Evolutionary conservation across 768 basidiomycete genomes (phyloP).

Genomic region (Brasilioporus rufonigricans): DNA sequence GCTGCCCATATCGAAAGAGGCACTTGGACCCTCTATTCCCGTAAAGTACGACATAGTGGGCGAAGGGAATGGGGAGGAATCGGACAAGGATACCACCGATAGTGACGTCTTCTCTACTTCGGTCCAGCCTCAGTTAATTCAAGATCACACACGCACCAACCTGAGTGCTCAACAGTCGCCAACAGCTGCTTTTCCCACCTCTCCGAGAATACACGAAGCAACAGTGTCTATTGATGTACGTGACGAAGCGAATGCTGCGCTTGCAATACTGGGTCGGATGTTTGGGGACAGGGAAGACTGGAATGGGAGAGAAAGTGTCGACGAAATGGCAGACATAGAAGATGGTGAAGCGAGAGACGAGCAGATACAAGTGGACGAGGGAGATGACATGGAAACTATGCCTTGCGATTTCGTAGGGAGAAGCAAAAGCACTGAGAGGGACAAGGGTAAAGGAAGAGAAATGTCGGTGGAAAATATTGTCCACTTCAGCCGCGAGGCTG

Average conservation of each 20-base stretch:
- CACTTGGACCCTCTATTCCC: background rate
- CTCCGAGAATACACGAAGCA: background rate
- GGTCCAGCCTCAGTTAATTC: background rate
- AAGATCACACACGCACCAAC: background rate
- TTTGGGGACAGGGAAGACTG: constrained; percentile 57
- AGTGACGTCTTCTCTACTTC: background rate
- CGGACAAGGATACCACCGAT: background rate
- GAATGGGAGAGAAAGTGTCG: constrained; percentile 57
- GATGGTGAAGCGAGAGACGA: constrained; percentile 11
- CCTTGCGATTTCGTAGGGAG: background rate
- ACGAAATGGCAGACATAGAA: constrained; percentile 46
- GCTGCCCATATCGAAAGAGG: background rate
- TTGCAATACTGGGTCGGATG: constrained; percentile 45
- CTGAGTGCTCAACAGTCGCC: background rate
- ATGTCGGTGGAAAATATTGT: constrained; percentile 8
- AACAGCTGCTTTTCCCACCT: background rate
- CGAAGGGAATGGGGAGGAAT: background rate
- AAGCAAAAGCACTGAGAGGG: background rate
- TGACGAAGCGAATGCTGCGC: constrained; percentile 15
- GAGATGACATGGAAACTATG: constrained; percentile 23
- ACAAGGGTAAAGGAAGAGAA: constrained; percentile 26
- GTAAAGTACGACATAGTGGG: background rate
- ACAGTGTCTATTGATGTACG: constrained; percentile 1
- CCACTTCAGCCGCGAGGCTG: background rate
- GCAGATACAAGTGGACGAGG: constrained; percentile 19